Conservation (phyloP, 257 asterid species). For the Thymus quinquecostatus region DNA sequence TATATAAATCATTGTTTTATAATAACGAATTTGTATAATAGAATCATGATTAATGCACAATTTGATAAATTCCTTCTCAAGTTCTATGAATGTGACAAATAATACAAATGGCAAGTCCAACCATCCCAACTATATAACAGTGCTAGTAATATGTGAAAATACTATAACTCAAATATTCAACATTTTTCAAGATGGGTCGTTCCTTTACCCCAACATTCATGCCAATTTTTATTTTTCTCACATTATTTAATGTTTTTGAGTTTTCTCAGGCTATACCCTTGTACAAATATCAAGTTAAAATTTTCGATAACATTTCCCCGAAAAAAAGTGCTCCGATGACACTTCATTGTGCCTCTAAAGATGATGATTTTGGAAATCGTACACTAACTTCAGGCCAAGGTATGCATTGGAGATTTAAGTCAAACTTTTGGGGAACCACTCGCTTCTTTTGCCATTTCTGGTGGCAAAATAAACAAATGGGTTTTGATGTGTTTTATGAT, state of each 20-base stretch:
- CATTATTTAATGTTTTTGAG: neutral
- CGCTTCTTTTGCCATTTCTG: conserved; percentile 4
- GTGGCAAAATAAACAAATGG: neutral
- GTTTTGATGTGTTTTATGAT: neutral
- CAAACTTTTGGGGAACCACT: neutral
- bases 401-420: neutral
- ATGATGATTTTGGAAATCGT: neutral
- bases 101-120: too few species aligned
- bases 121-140: too few species aligned
- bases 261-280: neutral
- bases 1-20: too few species aligned
- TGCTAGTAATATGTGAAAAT: too few species aligned
- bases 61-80: too few species aligned
- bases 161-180: too few species aligned
- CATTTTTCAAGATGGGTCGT: too few species aligned
- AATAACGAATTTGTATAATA: too few species aligned
- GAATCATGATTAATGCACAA: too few species aligned
- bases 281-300: neutral
- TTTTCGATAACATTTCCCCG: neutral
- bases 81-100: too few species aligned
- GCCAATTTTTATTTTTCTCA: neutral
- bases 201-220: neutral
- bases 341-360: neutral
- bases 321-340: neutral
- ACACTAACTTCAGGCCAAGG: neutral